Base-by-base conservation (phyloP, 75 land plant species). In the Pinus taeda region DNA sequence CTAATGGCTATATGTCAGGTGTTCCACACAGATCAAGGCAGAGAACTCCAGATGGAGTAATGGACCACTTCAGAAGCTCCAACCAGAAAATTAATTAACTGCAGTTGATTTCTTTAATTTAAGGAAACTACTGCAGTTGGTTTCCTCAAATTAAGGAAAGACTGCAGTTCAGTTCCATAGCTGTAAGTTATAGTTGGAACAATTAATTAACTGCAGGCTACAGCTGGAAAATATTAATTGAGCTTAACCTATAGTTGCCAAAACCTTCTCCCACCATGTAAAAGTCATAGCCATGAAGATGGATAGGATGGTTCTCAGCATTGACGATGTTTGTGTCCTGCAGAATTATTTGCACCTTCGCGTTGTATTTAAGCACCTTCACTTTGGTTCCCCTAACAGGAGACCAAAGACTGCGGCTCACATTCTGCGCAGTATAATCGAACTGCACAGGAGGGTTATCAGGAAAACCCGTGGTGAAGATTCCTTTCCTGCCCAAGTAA, bases 201-300 rank as follows among this genome's bases (percentile, higher is more conserved):
- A n/a, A n/a, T n/a, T n/a, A n/a, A n/a, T n/a, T n/a, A n/a, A n/a
- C n/a, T n/a, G n/a, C n/a, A n/a, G n/a, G n/a, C n/a, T n/a, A n/a
- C n/a, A n/a, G n/a, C n/a, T n/a, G n/a, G n/a, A n/a, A n/a, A n/a
- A n/a, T n/a, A n/a, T n/a, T n/a, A n/a, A n/a, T n/a, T n/a, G n/a
- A n/a, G n/a, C n/a, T n/a, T n/a, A n/a, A n/a, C n/a, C n/a, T 77
- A 80, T 93, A 95, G 80, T 95, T 91, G 11, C 98, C 98, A 57
- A 83, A 86, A 0, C 97, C 98, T 1, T 59, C 66, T 4, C 89
- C 98, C 8, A 95, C 84, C 24, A 95, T 69, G 79, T 91, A 93
- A 81, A 95, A 95, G 73, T 87, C 83, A 70, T 91, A 91, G 30
- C 98, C 98, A 74, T 95, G 98, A 24, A 95, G 81, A 74, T 95